A percentile compares a stretch with the other conserved stretches of the same genome.
These are phyloP conservation scores for Bryoerythrophyllum caledonicum DNA, from an alignment of 225 moss, liverwort and hornwort species.

Conservation along the genomic window DNA sequence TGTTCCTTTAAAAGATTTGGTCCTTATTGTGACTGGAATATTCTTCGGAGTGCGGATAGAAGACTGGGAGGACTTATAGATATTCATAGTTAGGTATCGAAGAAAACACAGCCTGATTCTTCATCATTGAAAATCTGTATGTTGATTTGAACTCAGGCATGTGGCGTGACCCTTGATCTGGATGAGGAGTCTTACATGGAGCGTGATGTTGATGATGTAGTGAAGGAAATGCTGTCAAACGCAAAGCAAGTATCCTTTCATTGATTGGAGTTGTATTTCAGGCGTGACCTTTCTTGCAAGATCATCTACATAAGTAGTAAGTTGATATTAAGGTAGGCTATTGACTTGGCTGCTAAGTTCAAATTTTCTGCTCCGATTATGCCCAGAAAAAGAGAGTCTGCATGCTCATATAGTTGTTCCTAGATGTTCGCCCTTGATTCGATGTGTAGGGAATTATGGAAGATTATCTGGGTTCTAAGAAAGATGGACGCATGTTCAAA, in stretches of 20 bases:
- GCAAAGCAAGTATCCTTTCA: constrained; percentile 89
- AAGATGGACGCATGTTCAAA: constrained; percentile 85
- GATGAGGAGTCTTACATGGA: constrained; percentile 65
- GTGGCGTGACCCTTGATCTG: constrained; percentile 76
- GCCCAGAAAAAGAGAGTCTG: constrained; percentile 18
- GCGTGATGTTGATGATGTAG: constrained; percentile 94
- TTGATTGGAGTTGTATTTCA: constrained; percentile 14
- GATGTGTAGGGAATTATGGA: constrained; percentile 70
- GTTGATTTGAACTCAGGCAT: constrained; percentile 75
- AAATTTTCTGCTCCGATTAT: constrained; percentile 11
- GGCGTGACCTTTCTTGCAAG: constrained; percentile 10
- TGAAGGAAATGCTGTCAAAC: constrained; percentile 81
- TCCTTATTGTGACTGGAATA: constrained; percentile 17
- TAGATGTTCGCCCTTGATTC: constrained; percentile 51
- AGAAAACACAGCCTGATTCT: neutral
- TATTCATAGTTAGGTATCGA: constrained; percentile 12
- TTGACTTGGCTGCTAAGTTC: constrained; percentile 12
- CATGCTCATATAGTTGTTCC: constrained; percentile 1
- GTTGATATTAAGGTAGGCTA: neutral
- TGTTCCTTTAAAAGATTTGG: constrained; percentile 1
- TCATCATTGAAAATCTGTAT: no score
- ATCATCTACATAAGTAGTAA: neutral
- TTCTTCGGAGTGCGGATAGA: neutral
- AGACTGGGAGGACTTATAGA: no score
- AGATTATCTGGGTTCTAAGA: constrained; percentile 82